Conservation (phyloP, 352 stramenopile species). For the Globisporangium middletonii region DNA sequence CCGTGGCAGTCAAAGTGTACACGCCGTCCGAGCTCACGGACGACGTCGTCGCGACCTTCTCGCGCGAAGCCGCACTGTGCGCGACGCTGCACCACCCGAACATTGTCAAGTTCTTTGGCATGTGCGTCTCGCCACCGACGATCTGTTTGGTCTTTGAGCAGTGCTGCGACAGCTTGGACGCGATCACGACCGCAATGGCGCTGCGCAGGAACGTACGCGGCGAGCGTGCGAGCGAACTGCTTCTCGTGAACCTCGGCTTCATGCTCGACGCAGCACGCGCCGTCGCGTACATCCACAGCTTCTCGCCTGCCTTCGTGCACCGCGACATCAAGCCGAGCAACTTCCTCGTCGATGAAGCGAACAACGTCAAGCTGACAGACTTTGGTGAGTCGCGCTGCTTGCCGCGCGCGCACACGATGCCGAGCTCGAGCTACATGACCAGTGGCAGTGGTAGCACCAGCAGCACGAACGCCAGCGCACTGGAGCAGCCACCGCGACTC, state of each 20-base stretch:
- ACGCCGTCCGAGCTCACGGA: slow-evolving; percentile 44
- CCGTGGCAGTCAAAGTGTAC: slow-evolving; percentile 62
- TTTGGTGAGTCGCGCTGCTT: not conserved
- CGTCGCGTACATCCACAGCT: slow-evolving; percentile 62
- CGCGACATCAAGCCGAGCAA: slow-evolving; percentile 48
- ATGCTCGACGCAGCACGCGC: slow-evolving; percentile 59
- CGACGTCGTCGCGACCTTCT: slow-evolving; percentile 45
- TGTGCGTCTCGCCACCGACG: slow-evolving; percentile 56
- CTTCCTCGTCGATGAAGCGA: not conserved
- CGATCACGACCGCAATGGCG: slow-evolving; percentile 22
- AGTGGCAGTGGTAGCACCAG: not conserved
- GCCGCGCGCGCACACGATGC: not conserved
- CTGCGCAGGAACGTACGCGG: not conserved
- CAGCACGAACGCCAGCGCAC: no score
- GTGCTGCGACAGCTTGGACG: slow-evolving; percentile 41
- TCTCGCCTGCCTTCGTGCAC: slow-evolving; percentile 55
- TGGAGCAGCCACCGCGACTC: no score
- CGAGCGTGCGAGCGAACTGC: slow-evolving; percentile 27
- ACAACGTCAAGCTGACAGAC: not conserved
- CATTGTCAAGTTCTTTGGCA: slow-evolving; percentile 18
- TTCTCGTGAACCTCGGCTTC: slow-evolving; percentile 44
- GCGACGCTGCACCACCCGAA: slow-evolving; percentile 30
- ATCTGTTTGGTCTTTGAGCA: slow-evolving; percentile 61
- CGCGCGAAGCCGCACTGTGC: slow-evolving; percentile 52
- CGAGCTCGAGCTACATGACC: not conserved